Evolutionary conservation across 129 eudicot species (phyloP).

Genomic region (Flaveria bidentis): DNA sequence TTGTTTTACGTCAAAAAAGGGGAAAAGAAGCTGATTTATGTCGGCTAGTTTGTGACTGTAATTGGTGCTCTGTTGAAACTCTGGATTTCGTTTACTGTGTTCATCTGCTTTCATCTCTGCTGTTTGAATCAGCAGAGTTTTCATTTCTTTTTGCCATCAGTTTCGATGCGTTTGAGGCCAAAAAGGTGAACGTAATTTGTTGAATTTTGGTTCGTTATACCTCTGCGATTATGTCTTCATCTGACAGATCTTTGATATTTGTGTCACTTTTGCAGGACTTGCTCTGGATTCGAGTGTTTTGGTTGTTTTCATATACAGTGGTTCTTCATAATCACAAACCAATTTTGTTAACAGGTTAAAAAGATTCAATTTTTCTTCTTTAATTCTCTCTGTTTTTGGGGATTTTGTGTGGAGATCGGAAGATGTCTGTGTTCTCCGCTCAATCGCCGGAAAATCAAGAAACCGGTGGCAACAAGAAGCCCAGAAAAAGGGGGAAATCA

Average conservation of each 20-base stretch:
- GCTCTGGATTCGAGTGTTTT: slow-evolving; percentile 93
- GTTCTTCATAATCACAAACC: slow-evolving; percentile 21
- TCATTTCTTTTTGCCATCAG: slow-evolving; percentile 31
- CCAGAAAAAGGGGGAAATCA: slow-evolving; percentile 24
- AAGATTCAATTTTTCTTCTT: not conserved
- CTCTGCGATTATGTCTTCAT: not conserved
- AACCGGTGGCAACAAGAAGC: slow-evolving; percentile 25
- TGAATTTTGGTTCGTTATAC: not conserved
- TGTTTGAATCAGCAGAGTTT: slow-evolving; percentile 60
- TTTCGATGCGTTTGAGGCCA: slow-evolving; percentile 99
- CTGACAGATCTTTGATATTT: slow-evolving; percentile 19
- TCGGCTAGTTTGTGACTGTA: slow-evolving; percentile 60
- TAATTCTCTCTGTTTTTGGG: not conserved
- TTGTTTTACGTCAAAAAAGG: slow-evolving; percentile 23
- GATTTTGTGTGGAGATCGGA: slow-evolving; percentile 4
- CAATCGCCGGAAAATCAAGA: slow-evolving; percentile 32
- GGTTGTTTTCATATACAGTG: slow-evolving; percentile 77
- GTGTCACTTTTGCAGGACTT: slow-evolving; percentile 67
- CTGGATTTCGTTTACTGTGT: slow-evolving; percentile 43
- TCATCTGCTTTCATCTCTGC: slow-evolving; percentile 49
- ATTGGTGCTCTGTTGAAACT: slow-evolving; percentile 60
- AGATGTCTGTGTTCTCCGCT: slow-evolving; percentile 43
- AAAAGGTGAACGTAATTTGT: slow-evolving; percentile 47
- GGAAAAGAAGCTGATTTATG: slow-evolving; percentile 53
- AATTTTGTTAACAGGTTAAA: not conserved